Evolutionary conservation across 2,329 filamentous ascomycete genomes (phyloP), one percentile per base, ranked within the genome.

Genomic region (Fusarium dimerum): DNA sequence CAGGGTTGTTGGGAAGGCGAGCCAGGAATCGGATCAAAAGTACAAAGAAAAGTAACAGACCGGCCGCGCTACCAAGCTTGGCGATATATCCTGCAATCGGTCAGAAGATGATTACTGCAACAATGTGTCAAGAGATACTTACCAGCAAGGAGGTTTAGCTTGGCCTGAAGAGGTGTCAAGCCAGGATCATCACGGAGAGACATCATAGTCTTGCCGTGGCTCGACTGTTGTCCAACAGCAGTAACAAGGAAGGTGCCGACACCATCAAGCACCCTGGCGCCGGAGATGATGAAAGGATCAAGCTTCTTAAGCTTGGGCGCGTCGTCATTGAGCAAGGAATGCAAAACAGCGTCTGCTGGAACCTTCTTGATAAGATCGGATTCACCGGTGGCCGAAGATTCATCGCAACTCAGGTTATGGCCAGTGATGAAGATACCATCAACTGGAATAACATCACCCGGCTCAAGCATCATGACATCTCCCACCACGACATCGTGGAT

Each of bases 21-120:
- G 80, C 85, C 15, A 90, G 74, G 66, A 92, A 92, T 62, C 89
- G 85, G 74, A 93, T 89, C 62, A 92, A 83, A 5, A 92, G 76
- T n/a, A 92, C 86, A 47, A 90, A 72, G 67, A 93, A 93, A 13
- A 93, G 77, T 2, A 92, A 71, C 10, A 88, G 71, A 49, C 88
- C 89, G 18, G 89, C 85, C 47, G 82, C 83, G 61, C 87, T 83
- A 20, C 80, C 81, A 5, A 71, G 59, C 55, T 69, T 72, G 12
- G 71, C 71, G 40, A 72, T 73, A 13, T 62, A 62, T 11, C 59
- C 60, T 62, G 20, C 15, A 13, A 1, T 1, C 11, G 5, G 20
- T 15, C 32, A 13, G 47, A 17, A 47, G 43, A 5, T 7, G 16
- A n/a, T 26, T 11, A 2, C 13, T n/a, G 16, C 3, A 15, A 40